Evolutionary conservation across 2,329 filamentous ascomycete species (phyloP), one percentile per base, ranked within the genome.

Genomic region (Penicillium sp.): DNA sequence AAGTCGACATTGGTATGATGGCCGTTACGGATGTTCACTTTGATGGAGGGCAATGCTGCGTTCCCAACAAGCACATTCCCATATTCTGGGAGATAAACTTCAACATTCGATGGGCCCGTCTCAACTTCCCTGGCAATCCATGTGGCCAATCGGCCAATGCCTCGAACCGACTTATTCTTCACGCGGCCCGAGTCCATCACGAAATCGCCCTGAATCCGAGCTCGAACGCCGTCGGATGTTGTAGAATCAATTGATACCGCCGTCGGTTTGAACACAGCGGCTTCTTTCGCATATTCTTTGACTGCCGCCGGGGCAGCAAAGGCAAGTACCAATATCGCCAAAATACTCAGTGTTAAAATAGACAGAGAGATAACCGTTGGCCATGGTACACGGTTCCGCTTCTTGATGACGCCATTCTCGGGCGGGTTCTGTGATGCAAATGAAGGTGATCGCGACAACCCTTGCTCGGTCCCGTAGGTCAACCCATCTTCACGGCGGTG

Each of bases 191-290:
- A 88, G 72, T 97, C 91, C 63, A 99, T 84, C 43, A 81, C 82
- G 68, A 97, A 91, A 53, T 89, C 88, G 21, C 90, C 93, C 68
- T 92, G 88, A 46, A 99, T 81, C 61, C 91, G 87, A 33, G 91
- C 89, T 60, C 83, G 85, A 9, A 97, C 84, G 13, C 94, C 93
- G 57, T 87, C 82, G 8, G 85, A 70, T 0, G 91, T 97, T 63
- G 97, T 89, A 2, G 89, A 91, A 68, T 94, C 89, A 58, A 99
- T 86, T 2, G 92, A 91, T 21, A 99, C 76, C 64, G 87, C 89
- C 6, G 88, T 92, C 2, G 94, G 91, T 69, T 92, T 86, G 63
- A 99, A 84, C 19, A 93, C 86, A 25, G 88, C 82, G 3, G 92
- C 91, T 72, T 92, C 82, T 75, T 93, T 88, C 48, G 89, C 90